Evolutionary conservation across 495 filamentous ascomycete species (phyloP), one percentile per base, ranked within the genome.

Genomic region (Penicillium daleae): DNA sequence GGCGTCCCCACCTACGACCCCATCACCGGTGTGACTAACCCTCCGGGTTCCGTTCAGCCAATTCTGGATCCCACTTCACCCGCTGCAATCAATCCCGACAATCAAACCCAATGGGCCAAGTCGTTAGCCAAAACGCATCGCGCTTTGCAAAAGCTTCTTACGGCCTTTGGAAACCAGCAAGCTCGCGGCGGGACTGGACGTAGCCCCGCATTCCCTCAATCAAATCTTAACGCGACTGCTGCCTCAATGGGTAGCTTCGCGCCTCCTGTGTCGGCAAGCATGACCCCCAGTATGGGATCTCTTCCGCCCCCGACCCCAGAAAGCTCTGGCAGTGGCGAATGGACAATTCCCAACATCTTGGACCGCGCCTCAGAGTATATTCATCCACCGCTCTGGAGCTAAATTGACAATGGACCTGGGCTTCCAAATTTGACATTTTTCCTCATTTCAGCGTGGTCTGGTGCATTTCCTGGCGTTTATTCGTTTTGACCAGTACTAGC

Each of bases 361-460:
- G 80, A 81, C 53, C 75, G 80, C 21, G 80, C 80, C 19, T 69
- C 74, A 29, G 80, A 82, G 62, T 82, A 80, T 57, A 81, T 82
- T 29, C 80, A 82, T 44, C 77, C 80, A 21, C 78, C 80, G 5
- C 65, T 82, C 24, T 81, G 80, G 80, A 69, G 78, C 31, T 81
- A 70, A 35, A n/a, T n/a, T 8, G 49, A 29, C n/a, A 0, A 21
- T 19, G 12, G 12, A 24, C 32, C 39, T 12, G 17, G 17, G 33
- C 26, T 32, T 35, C 42, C 59, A 22, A 53, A 21, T 37, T 27
- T 46, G 17, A 37, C n/a, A 24, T 48, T 46, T 40, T 42, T 44
- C 55, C 61, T 24, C 37, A 12, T 53, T 66, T 61, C 54, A 63
- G 64, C 64, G 60, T 40, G 60, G 60, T 40, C 40, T 26, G 54